phyloP scores from a whole-genome alignment of 768 basidiomycete species.

The Omphalotus guepiniiformis region DNA sequence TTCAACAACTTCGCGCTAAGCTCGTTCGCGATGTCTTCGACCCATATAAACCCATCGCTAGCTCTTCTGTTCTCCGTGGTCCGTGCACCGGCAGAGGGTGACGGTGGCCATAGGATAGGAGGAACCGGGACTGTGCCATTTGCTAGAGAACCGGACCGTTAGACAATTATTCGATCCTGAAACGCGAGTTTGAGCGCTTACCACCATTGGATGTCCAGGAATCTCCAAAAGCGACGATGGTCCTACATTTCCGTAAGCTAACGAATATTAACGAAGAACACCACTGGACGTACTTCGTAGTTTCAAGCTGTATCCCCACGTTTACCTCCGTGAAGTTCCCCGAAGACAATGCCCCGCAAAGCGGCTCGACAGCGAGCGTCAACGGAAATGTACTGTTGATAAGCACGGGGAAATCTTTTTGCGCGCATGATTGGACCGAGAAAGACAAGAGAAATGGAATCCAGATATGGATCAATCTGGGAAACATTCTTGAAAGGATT shows the following conservation, averaged over 20 bases:
- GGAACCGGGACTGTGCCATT: slow-evolving; percentile 29
- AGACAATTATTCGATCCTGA: background rate
- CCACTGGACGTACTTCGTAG: slow-evolving; percentile 15
- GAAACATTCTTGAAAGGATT: too few relatives aligned
- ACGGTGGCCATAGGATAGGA: slow-evolving; percentile 26
- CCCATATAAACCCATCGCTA: slow-evolving; percentile 29
- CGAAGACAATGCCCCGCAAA: slow-evolving; percentile 21
- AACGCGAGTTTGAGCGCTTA: slow-evolving; percentile 4
- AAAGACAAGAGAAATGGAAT: too few relatives aligned
- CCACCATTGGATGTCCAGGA: slow-evolving; percentile 29
- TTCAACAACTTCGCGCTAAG: slow-evolving; percentile 27
- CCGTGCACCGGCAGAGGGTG: slow-evolving; percentile 27
- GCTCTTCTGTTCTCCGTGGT: slow-evolving; percentile 24
- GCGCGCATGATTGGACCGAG: too few relatives aligned
- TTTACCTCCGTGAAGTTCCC: slow-evolving; percentile 24
- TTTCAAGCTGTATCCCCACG: slow-evolving; percentile 21
- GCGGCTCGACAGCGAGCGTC: slow-evolving; percentile 21
- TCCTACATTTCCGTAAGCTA: slow-evolving; percentile 10
- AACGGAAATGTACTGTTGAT: slow-evolving; percentile 24
- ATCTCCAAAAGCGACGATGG: slow-evolving; percentile 27
- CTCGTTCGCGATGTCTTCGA: slow-evolving; percentile 24
- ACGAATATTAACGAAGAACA: background rate
- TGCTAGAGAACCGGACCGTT: slow-evolving; percentile 14
- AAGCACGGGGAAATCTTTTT: slow-evolving; percentile 18
- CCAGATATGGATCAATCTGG: too few relatives aligned